phyloP scores from a whole-genome alignment of 345 rosid species.

The thale cress (Arabidopsis thaliana) region TAIR10.1 NC_003075.7:8701501-8702000 shows the following conservation, averaged over 20 bases:
- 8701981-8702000: slow-evolving; percentile 49
- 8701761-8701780: background rate
- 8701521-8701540: slow-evolving; percentile 45
- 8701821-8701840: slow-evolving; percentile 48
- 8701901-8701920: slow-evolving; percentile 44
- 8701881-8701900: slow-evolving; percentile 47
- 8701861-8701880: slow-evolving; percentile 40
- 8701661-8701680: slow-evolving; percentile 42
- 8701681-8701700: slow-evolving; percentile 58
- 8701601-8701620: slow-evolving; percentile 65
- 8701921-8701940: slow-evolving; percentile 49
- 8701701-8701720: slow-evolving; percentile 56
- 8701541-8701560: slow-evolving; percentile 43
- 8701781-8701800: background rate
- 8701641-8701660: slow-evolving; percentile 48
- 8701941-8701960: slow-evolving; percentile 53
- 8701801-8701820: slow-evolving; percentile 33
- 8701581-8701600: slow-evolving; percentile 65
- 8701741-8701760: background rate
- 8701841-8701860: slow-evolving; percentile 48
- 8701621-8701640: slow-evolving; percentile 67
- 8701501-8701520: slow-evolving; percentile 38
- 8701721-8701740: background rate
- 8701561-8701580: slow-evolving; percentile 49
- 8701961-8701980: slow-evolving; percentile 57